Conservation (phyloP, 257 asterid species). For the Solanum gracilifrons region DNA sequence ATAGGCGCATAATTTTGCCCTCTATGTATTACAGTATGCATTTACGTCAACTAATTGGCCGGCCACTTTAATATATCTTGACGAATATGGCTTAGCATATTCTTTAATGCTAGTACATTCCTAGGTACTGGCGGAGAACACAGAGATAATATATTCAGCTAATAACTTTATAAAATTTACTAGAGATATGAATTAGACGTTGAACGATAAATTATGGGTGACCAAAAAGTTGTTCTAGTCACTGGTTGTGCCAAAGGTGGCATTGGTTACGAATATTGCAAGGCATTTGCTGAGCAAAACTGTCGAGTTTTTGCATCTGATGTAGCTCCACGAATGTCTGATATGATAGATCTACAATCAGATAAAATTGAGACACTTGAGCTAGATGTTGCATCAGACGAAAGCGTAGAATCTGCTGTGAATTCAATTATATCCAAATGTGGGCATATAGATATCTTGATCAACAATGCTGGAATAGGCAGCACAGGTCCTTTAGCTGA, state of each 20-base stretch:
- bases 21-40: background rate
- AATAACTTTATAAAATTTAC: background rate
- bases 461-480: slow-evolving; percentile 73
- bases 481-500: slow-evolving; percentile 65
- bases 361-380: slow-evolving; percentile 37
- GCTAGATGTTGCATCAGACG: slow-evolving; percentile 54
- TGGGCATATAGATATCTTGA: slow-evolving; percentile 44
- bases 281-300: slow-evolving; percentile 52
- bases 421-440: slow-evolving; percentile 23
- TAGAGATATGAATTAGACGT: background rate
- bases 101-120: background rate
- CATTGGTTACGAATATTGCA: slow-evolving; percentile 76
- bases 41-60: background rate
- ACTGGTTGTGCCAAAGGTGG: slow-evolving; percentile 83
- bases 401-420: slow-evolving; percentile 37
- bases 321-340: slow-evolving; percentile 19
- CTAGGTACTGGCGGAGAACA: slow-evolving; percentile 7
- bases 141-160: background rate
- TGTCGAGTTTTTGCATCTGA: slow-evolving; percentile 58
- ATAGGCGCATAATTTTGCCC: background rate
- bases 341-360: slow-evolving; percentile 34
- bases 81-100: background rate
- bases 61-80: background rate
- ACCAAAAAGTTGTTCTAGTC: slow-evolving; percentile 44
- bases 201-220: slow-evolving; percentile 10